Conservation (phyloP, 1,284 basidiomycete species). For the Ceratobasidium sp. region DNA sequence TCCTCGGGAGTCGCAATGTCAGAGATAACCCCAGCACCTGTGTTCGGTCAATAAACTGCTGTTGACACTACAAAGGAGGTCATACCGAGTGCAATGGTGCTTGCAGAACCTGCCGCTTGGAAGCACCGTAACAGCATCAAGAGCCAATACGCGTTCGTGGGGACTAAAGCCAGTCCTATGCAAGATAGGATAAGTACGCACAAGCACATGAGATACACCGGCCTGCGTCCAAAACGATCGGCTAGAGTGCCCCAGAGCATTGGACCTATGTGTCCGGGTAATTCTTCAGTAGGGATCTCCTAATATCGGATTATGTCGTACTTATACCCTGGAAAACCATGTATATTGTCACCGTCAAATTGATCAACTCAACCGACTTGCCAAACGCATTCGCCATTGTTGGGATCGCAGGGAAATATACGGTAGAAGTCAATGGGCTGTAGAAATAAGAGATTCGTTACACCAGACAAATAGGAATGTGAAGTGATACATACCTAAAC, state of each 20-base stretch:
- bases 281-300: constrained; percentile 20
- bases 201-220: constrained; percentile 61
- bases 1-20: constrained; percentile 62
- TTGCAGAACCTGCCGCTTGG: constrained; percentile 66
- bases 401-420: constrained; percentile 80
- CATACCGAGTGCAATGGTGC: constrained; percentile 62
- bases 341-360: constrained; percentile 79
- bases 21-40: constrained; percentile 62
- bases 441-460: background rate
- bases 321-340: constrained; percentile 78
- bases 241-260: constrained; percentile 68
- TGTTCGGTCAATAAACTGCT: constrained; percentile 9
- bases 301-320: constrained; percentile 47
- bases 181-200: constrained; percentile 61
- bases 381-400: constrained; percentile 65
- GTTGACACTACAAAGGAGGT: background rate
- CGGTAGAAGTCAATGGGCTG: constrained; percentile 74
- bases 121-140: constrained; percentile 66
- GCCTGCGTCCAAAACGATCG: constrained; percentile 63
- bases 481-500: constrained; percentile 59
- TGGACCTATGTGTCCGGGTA: constrained; percentile 53
- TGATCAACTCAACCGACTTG: constrained; percentile 70
- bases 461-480: background rate
- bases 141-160: constrained; percentile 64
- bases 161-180: constrained; percentile 65